These are phyloP conservation scores for Baorangia bicolor DNA, from an alignment of 768 basidiomycete genomes.

Conservation along the genomic window DNA sequence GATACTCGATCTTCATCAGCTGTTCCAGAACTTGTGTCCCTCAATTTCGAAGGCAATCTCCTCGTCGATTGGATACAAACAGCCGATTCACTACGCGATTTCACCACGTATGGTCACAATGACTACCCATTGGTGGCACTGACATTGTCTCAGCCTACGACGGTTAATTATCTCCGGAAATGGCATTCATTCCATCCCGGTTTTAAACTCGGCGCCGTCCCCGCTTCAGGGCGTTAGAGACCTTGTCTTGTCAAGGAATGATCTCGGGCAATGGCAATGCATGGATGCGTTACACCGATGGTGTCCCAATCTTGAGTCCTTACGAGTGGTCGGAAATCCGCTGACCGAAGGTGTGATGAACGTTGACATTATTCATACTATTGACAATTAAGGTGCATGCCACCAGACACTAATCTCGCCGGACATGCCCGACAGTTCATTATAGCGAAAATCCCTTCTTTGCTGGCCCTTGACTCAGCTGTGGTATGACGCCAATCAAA, in stretches of 20 bases:
- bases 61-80: slow-evolving; percentile 56
- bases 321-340: slow-evolving; percentile 65
- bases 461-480: slow-evolving; percentile 63
- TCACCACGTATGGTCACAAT: slow-evolving; percentile 41
- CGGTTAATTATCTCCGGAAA: slow-evolving; percentile 70
- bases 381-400: neutral
- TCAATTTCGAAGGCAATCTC: slow-evolving; percentile 74
- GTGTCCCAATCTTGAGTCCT: slow-evolving; percentile 64
- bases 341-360: slow-evolving; percentile 50
- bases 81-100: slow-evolving; percentile 42
- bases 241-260: slow-evolving; percentile 65
- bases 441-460: slow-evolving; percentile 66
- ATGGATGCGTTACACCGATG: slow-evolving; percentile 66
- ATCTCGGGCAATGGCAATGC: slow-evolving; percentile 54
- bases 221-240: slow-evolving; percentile 45
- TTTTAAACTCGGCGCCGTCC: slow-evolving; percentile 11
- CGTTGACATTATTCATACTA: neutral
- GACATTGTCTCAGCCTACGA: slow-evolving; percentile 43
- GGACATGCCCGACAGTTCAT: slow-evolving; percentile 55
- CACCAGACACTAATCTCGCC: slow-evolving; percentile 37
- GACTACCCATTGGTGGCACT: neutral
- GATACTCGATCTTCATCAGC: slow-evolving; percentile 8
- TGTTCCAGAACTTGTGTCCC: slow-evolving; percentile 38
- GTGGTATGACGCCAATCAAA: slow-evolving; percentile 41
- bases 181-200: slow-evolving; percentile 48